Evolutionary conservation across 805 yeast genomes (phyloP), one percentile per base, ranked within the genome.

Genomic region (Hagleromyces aurorensis): DNA sequence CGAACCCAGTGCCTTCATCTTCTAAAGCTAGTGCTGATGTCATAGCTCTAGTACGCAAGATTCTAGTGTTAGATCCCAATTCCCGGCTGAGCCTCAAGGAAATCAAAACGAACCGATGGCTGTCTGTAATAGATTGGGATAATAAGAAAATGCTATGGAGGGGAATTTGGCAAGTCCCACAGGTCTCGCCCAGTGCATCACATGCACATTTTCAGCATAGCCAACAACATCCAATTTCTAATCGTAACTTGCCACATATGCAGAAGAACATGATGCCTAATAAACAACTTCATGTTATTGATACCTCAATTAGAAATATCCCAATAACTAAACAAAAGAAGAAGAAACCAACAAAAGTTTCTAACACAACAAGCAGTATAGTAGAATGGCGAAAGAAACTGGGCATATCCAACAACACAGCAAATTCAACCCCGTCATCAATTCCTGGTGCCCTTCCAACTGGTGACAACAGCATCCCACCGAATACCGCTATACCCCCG

Each of bases 31-130:
- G 95, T 46, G 55, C 67, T 21, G 48, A 61, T 34, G 68, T 85
- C 1, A 69, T 81, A 24, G 80, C 80, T 43, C 59, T 91, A 32
- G 74, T 87, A 25, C 61, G 69, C 29, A 70, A 69, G 17, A 64
- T 91, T 13, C 62, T 91, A 32, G 76, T 75, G 3, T 51, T 78
- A n/a, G 77, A 83, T 37, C 93, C 96, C 0, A 62, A 69, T 1
- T 65, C 69, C 30, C 67, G 98, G 48, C 65, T 73, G 19, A 61
- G 69, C 1, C 66, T 84, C 7, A 51, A 57, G 0, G 62, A 66
- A 27, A 69, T 89, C 30, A 75, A 82, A 55, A 43, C 44, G 12
- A 91, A 85, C 50, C 69, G 66, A 22, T 89, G 94, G 71, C 84
- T 87, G 46, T 63, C 65, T 21, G 66, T 62, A 7, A 55, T 79